Evolutionary conservation across 1,139 yeast genomes (phyloP), one percentile per base, ranked within the genome.

Genomic region (Candida pseudoviswanathii): DNA sequence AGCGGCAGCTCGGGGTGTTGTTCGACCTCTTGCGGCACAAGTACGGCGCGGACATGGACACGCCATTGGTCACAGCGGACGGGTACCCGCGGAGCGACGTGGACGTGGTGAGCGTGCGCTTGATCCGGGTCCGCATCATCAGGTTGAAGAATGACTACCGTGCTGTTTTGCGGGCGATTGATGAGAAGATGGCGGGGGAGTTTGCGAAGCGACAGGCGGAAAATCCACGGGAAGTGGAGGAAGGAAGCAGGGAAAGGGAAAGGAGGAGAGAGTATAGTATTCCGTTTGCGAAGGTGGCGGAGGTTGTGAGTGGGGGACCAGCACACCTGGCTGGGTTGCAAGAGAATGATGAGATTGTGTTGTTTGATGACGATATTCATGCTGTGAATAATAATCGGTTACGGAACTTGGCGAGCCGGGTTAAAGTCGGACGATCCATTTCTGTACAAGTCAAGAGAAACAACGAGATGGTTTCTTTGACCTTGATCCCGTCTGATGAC

Each of bases 21-120:
- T 73, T 73, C 56, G 71, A 67, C 47, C 53, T 72, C 16, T 59
- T 76, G n/a, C 54, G 53, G 7, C 54, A 60, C 40, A 62, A 65
- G 39, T 70, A 68, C 51, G 67, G 71, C 36, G 84, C 78, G 1
- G 82, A 78, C 54, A 83, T 90, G 91, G 66, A 77, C 21, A 84
- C 95, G 0, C 74, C 84, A 0, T 68, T 92, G 55, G 65, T 87
- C 2, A 80, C 87, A 0, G 53, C 60, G 0, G 96, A 92, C 59
- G 97, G 97, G 34, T 94, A 81, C 58, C 99, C 99, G 0, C 73
- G 97, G 36, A 70, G 76, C 11, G 98, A 94, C 62, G 79, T 92
- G 31, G 96, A 94, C 59, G 88, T 92, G 4, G 83, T 86, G 3
- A 78, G 87, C 36, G 72, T 84, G 2, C 70, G 95, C 47, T 68